Evolutionary conservation across 2,329 filamentous ascomycete genomes (phyloP), one percentile per base, ranked within the genome.

Genomic region (Zarea fungicola): DNA sequence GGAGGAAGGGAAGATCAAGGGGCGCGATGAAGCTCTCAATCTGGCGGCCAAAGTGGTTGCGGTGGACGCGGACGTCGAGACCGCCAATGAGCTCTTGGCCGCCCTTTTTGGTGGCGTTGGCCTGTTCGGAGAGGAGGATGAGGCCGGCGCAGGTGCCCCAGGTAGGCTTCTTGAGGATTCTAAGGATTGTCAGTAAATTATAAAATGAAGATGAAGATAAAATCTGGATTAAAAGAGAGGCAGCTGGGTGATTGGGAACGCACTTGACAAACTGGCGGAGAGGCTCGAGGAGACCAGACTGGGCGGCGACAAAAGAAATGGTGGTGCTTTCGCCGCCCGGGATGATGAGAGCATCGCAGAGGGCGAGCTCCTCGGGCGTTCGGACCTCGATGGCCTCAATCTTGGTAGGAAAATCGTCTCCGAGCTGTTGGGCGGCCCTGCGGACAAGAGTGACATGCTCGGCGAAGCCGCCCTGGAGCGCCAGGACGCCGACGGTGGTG

Each of bases 131-230:
- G 42, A 99, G 83, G 42, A 97, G 73, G 58, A 99, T 96, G 50
- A 97, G 78, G 9, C 93, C 93, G 11, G 93, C 93, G 65, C 93
- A 99, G 18, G 93, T 97, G 49, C 93, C 93, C 92, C 92, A 99
- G 21, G 87, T 88, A 10, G 91, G 91, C 58, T 87, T 90, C 56
- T 85, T 81, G 45, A 81, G 72, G 34, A 87, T 73, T 61, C 88
- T 92, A 55, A 34, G 26, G n/a, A n/a, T 18, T n/a, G 34, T 25
- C 11, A 34, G n/a, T 25, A 39, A 26, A 44, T 45, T 21, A 14
- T 34, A 9, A n/a, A n/a, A n/a, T 34, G n/a, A 36, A 1, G 1
- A 48, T 9, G 4, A 18, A 32, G 6, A 25, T 36, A 11, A 18
- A 28, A 23, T 16, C 19, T 42, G 31, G 56, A 52, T 52, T 8